These are phyloP conservation scores for Xerocomus nothofagi DNA, from an alignment of 1,284 basidiomycete species.

Conservation along the genomic window DNA sequence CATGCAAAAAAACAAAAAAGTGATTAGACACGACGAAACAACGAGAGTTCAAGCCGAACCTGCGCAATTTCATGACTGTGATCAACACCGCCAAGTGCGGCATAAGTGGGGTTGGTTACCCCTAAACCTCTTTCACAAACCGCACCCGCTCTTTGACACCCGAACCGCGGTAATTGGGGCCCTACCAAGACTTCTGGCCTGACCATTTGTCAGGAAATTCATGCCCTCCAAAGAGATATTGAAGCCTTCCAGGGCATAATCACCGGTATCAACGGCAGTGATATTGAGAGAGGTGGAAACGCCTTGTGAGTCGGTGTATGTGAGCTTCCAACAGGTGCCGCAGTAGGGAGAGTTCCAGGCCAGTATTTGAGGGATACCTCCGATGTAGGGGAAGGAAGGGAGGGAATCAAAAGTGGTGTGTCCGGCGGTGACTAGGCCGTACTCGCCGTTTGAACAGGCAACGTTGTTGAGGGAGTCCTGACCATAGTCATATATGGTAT, in stretches of 20 bases:
- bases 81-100: neutral
- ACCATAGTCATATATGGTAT: constrained; percentile 40
- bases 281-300: constrained; percentile 23
- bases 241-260: constrained; percentile 38
- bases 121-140: constrained; percentile 8
- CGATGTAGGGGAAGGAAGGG: constrained; percentile 52
- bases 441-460: constrained; percentile 49
- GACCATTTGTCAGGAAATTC: constrained; percentile 17
- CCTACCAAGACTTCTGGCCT: constrained; percentile 7
- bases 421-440: constrained; percentile 40
- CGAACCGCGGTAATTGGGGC: constrained; percentile 10
- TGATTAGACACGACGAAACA: neutral
- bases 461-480: constrained; percentile 37
- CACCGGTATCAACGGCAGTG: constrained; percentile 44
- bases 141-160: constrained; percentile 12
- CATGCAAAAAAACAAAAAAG: neutral
- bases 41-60: neutral
- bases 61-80: neutral
- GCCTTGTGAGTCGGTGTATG: constrained; percentile 30
- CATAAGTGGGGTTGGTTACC: neutral
- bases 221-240: constrained; percentile 36
- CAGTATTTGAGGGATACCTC: constrained; percentile 41
- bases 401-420: constrained; percentile 47
- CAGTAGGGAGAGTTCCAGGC: constrained; percentile 23
- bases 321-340: constrained; percentile 29